Conservation (phyloP, 768 basidiomycete species). For the Tephrocybe sp. region DNA sequence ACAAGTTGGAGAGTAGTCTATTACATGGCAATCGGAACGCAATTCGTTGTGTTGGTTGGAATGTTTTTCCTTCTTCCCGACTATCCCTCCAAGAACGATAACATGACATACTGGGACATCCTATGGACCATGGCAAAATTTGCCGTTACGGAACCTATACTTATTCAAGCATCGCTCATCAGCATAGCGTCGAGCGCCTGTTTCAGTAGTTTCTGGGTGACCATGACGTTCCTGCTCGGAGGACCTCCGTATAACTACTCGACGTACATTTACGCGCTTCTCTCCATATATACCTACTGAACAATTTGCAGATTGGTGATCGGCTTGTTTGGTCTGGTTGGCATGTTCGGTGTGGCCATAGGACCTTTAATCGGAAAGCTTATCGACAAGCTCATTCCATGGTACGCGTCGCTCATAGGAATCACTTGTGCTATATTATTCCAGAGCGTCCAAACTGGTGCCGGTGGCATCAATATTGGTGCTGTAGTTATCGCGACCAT, state of each 20-base stretch:
- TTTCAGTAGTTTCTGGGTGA: slow-evolving; percentile 67
- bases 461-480: slow-evolving; percentile 68
- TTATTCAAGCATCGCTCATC: slow-evolving; percentile 69
- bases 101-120: slow-evolving; percentile 67
- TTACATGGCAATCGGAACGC: too few relatives aligned
- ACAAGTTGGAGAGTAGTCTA: too few relatives aligned
- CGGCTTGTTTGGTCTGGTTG: too few relatives aligned
- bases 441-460: slow-evolving; percentile 65
- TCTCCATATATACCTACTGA: neutral
- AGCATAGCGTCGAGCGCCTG: slow-evolving; percentile 62
- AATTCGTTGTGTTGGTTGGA: too few relatives aligned
- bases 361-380: slow-evolving; percentile 69
- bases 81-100: slow-evolving; percentile 73
- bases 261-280: slow-evolving; percentile 44
- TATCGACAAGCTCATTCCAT: slow-evolving; percentile 73
- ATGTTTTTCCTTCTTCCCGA: slow-evolving; percentile 74
- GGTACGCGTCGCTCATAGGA: slow-evolving; percentile 70
- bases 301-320: slow-evolving; percentile 34
- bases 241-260: slow-evolving; percentile 76
- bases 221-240: slow-evolving; percentile 79
- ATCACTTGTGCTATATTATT: slow-evolving; percentile 47
- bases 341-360: slow-evolving; percentile 66
- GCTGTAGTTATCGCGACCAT: too few relatives aligned
- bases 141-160: slow-evolving; percentile 73
- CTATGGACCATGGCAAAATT: too few relatives aligned